Evolutionary conservation across 805 yeast species (phyloP), one percentile per base, ranked within the genome.

Genomic region (Torulaspora maleeae): DNA sequence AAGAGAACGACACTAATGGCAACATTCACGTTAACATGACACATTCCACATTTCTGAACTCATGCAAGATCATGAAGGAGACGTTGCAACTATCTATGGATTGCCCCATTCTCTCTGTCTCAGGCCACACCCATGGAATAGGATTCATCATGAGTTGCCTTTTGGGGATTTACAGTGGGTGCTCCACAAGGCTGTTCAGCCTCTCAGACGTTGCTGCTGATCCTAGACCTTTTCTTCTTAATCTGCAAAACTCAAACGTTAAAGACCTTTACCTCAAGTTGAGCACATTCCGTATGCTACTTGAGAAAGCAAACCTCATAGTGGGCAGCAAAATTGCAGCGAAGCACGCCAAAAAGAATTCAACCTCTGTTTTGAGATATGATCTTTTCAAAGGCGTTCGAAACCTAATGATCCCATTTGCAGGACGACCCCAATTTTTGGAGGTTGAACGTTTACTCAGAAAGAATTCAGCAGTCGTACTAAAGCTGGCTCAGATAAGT

Each of bases 81-180:
- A 91, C 98, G 0, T 86, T 96, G 58, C 91, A 87, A 49, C 72
- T 93, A 67, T 75, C 82, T 11, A 76, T 85, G 32, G 74, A 77
- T 27, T 77, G 79, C 33, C 83, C 96, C 0, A 71, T 93, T 5
- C 73, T 91, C 34, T 95, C 96, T 0, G 82, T 96, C 63, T 95
- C 87, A 7, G 78, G 95, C 36, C 91, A 90, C 54, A 78, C 87
- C 1, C 67, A 76, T 2, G 97, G 97, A 0, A 64, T 91, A 22
- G 99, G 99, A 0, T 90, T 93, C 60, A 68, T 93, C 22, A 91
- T 88, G 62, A 76, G 95, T n/a, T 80, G 81, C 44, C 66, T 90
- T 29, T 63, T 93, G 52, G 99, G 99, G 4, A 80, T 84, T 0
- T 93, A 82, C 58, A 68, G 86, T 45, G 99, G 99, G 0, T 79